These are phyloP conservation scores for Solidago caesia DNA, from an alignment of 129 eudicot species.

Conservation along the genomic window DNA sequence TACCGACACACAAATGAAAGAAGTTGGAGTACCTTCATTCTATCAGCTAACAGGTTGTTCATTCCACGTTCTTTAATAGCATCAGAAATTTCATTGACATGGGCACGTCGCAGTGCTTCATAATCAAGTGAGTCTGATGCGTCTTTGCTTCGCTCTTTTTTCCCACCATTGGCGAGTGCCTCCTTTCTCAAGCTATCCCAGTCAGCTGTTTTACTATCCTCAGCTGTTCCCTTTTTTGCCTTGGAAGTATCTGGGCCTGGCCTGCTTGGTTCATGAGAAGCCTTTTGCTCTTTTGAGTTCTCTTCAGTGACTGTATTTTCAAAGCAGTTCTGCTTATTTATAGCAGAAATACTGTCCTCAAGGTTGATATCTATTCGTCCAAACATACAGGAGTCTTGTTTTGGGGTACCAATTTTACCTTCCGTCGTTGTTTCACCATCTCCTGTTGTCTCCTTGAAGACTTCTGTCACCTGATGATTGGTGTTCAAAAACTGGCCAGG, in stretches of 20 bases:
- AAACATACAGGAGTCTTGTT: neutral
- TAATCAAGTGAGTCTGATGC: constrained; percentile 73
- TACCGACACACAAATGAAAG: neutral
- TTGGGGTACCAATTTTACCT: no score
- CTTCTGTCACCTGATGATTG: no score
- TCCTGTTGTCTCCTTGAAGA: no score
- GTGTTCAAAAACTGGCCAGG: no score
- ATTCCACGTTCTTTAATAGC: constrained; percentile 88
- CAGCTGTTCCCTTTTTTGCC: constrained; percentile 48
- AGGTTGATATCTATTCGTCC: constrained; percentile 19
- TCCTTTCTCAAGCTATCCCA: constrained; percentile 81
- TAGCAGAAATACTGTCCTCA: constrained; percentile 25
- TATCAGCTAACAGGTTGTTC: constrained; percentile 89
- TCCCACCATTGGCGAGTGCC: constrained; percentile 45
- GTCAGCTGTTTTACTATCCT: constrained; percentile 42
- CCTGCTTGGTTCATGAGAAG: constrained; percentile 32
- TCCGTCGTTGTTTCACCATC: no score
- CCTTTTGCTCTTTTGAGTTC: constrained; percentile 32
- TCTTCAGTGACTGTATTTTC: constrained; percentile 28
- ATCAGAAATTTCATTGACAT: constrained; percentile 67
- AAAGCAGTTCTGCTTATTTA: constrained; percentile 18
- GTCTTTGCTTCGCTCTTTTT: constrained; percentile 48
- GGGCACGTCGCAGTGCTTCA: constrained; percentile 72
- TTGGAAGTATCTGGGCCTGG: constrained; percentile 30
- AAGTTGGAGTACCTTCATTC: constrained; percentile 60